Percentiles rank a stretch among this genome's conserved stretches.
These are phyloP conservation scores for Vitis amurensis DNA, from an alignment of 164 flowering plant genomes.

Conservation along the genomic window DNA sequence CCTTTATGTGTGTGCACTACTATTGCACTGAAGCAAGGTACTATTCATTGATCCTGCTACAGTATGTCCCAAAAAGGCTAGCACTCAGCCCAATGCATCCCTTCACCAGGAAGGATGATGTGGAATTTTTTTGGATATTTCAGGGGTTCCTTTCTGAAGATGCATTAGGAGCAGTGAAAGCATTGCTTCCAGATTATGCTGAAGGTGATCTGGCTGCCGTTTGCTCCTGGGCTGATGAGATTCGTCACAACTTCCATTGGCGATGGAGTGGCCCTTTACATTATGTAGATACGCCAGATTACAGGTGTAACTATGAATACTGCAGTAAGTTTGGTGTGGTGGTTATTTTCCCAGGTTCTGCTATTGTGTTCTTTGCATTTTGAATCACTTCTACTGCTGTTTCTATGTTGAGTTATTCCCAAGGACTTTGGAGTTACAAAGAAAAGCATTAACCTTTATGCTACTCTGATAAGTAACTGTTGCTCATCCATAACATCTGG, in stretches of 20 bases:
- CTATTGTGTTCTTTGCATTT: background rate
- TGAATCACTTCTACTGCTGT: background rate
- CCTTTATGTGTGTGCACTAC: too few species aligned
- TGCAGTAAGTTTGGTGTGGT: conserved; percentile 56
- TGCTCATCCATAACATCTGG: background rate
- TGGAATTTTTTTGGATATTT: too few species aligned
- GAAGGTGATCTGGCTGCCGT: conserved; percentile 82
- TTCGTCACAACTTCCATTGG: conserved; percentile 42
- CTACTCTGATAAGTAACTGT: background rate
- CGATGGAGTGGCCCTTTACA: conserved; percentile 87
- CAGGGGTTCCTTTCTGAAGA: conserved; percentile 69
- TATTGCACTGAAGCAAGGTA: too few species aligned
- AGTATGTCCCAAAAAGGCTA: too few species aligned
- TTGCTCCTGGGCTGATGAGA: conserved; percentile 92
- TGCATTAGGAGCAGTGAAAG: conserved; percentile 59
- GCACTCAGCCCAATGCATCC: too few species aligned
- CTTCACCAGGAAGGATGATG: too few species aligned
- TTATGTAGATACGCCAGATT: conserved; percentile 89
- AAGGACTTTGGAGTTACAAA: background rate
- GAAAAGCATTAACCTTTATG: background rate
- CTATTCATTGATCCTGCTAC: too few species aligned
- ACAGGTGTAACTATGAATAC: conserved; percentile 79
- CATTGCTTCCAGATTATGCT: conserved; percentile 77
- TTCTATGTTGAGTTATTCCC: background rate
- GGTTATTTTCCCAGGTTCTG: background rate